phyloP scores from a whole-genome alignment of 2,329 filamentous ascomycete species.

The Verticillium isaacii region DNA sequence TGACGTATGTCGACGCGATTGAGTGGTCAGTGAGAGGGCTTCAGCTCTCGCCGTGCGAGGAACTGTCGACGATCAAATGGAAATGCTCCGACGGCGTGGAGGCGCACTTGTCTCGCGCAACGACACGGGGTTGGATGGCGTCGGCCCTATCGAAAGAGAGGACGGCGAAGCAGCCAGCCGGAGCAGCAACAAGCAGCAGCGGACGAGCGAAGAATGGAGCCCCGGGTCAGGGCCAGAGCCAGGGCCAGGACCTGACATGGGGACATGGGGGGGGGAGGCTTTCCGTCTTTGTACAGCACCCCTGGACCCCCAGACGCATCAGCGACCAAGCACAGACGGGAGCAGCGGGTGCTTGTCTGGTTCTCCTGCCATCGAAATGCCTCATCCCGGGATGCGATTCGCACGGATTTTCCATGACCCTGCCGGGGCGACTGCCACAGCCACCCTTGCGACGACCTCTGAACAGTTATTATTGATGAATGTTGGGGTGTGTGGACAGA shows the following conservation, averaged over 20 bases:
- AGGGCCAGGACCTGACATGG: not conserved
- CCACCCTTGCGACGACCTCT: not conserved
- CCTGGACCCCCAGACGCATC: not conserved
- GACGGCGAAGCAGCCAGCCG: not conserved
- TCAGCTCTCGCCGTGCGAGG: constrained; percentile 11
- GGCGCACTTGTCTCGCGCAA: constrained; percentile 8
- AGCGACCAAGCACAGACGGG: not conserved
- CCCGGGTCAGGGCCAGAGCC: not conserved
- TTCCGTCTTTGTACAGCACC: not conserved
- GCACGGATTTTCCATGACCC: not conserved
- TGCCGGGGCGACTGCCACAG: not conserved
- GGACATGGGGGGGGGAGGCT: not conserved
- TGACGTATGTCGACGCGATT: not conserved
- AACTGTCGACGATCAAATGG: constrained; percentile 16
- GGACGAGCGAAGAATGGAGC: not conserved
- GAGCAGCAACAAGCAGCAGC: not conserved
- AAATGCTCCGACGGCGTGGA: not conserved
- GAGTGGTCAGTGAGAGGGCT: not conserved
- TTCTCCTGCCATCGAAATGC: not conserved
- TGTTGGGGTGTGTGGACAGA: not conserved
- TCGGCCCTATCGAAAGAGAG: constrained; percentile 8
- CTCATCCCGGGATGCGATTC: not conserved
- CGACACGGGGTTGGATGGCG: constrained; percentile 21
- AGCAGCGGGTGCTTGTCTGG: not conserved
- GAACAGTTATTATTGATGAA: not conserved